These are phyloP conservation scores for Globisporangium paroecandrum DNA, from an alignment of 352 stramenopile species.

Conservation along the genomic window DNA sequence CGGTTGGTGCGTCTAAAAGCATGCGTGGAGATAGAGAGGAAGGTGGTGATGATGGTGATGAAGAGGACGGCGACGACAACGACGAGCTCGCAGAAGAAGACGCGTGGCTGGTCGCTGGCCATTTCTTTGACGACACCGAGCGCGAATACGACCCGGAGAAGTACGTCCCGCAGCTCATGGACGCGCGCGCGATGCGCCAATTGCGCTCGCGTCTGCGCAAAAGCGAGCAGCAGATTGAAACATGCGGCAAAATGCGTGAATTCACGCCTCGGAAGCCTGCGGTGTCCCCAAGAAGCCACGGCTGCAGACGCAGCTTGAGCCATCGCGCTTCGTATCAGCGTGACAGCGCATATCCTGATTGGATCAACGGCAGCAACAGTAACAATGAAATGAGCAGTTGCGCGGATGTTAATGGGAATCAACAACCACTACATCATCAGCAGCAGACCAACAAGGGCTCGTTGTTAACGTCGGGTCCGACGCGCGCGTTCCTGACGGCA, in stretches of 20 bases:
- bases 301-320: neutral
- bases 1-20: neutral
- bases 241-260: conserved; percentile 47
- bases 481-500: conserved; percentile 9
- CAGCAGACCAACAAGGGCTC: neutral
- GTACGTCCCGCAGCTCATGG: conserved; percentile 58
- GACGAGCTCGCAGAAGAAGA: conserved; percentile 12
- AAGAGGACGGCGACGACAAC: neutral
- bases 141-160: conserved; percentile 13
- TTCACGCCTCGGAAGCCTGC: conserved; percentile 34
- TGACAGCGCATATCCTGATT: neutral
- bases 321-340: neutral
- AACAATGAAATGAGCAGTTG: neutral
- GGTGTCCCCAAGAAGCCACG: neutral
- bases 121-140: conserved; percentile 9
- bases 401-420: neutral
- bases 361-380: neutral
- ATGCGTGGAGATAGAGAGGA: neutral
- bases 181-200: conserved; percentile 40
- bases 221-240: conserved; percentile 35
- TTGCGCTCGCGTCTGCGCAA: conserved; percentile 37
- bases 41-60: neutral
- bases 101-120: conserved; percentile 8
- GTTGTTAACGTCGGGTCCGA: neutral
- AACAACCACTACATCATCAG: neutral